Evolutionary conservation across 257 asterid genomes (phyloP).

Genomic region (Ajuga chamaepitys): DNA sequence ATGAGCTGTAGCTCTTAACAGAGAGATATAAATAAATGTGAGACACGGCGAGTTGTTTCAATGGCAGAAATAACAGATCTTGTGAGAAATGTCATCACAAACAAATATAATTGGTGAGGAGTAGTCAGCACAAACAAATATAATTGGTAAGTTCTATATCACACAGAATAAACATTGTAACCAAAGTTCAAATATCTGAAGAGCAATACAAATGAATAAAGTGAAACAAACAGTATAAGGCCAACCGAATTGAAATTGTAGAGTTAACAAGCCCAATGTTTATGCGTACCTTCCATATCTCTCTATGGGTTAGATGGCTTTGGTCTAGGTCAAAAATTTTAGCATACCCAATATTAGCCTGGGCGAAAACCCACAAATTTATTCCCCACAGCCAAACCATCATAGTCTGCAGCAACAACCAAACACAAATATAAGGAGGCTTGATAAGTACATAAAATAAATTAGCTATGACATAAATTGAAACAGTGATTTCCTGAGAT

Average conservation of each 20-base stretch:
- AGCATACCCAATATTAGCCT: constrained; percentile 63
- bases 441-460: background rate
- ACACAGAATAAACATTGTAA: background rate
- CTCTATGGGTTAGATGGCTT: constrained; percentile 83
- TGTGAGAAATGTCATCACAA: too few species aligned
- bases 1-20: too few species aligned
- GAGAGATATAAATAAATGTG: background rate
- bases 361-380: constrained; percentile 87
- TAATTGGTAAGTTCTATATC: background rate
- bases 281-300: constrained; percentile 86
- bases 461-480: background rate
- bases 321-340: constrained; percentile 93
- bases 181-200: background rate
- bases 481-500: background rate
- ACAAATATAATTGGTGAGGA: too few species aligned
- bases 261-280: background rate
- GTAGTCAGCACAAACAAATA: too few species aligned
- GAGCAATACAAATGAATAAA: background rate
- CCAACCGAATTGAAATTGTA: background rate
- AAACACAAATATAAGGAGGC: constrained; percentile 8
- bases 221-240: constrained; percentile 9
- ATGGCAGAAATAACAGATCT: background rate
- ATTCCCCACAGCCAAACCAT: constrained; percentile 97
- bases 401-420: constrained; percentile 67
- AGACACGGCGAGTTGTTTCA: background rate